Evolutionary conservation across 2,329 filamentous ascomycete genomes (phyloP).

Genomic region (Ascochyta rabiei): DNA sequence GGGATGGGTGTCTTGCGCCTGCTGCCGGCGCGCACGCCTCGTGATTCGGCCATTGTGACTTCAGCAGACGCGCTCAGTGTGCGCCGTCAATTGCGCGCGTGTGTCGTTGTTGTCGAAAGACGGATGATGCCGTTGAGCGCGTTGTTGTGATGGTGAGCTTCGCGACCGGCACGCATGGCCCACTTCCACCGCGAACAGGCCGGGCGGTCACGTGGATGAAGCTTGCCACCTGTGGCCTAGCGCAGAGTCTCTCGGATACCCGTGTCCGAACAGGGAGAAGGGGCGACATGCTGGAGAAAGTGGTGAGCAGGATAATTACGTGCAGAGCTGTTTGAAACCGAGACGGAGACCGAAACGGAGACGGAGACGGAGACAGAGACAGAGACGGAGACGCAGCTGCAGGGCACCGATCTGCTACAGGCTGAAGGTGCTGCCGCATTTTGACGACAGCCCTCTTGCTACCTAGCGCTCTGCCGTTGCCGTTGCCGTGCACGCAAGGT

Average conservation of each 20-base stretch:
- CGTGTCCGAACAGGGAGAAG: slow-evolving; percentile 26
- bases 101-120: not conserved
- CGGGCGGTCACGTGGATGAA: slow-evolving; percentile 24
- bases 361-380: no score
- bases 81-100: not conserved
- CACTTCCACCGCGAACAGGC: slow-evolving; percentile 3
- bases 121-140: slow-evolving; percentile 12
- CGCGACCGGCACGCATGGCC: slow-evolving; percentile 6
- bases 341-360: no score
- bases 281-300: slow-evolving; percentile 19
- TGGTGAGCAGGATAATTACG: slow-evolving; percentile 18
- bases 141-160: slow-evolving; percentile 20
- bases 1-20: slow-evolving; percentile 44
- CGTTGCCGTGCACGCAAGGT: not conserved
- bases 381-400: slow-evolving; percentile 1
- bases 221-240: slow-evolving; percentile 18
- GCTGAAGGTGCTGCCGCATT: slow-evolving; percentile 1
- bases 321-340: not conserved
- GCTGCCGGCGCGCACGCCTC: slow-evolving; percentile 40
- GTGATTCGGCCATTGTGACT: slow-evolving; percentile 40
- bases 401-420: slow-evolving; percentile 11
- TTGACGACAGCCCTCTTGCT: slow-evolving; percentile 1
- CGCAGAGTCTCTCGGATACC: not conserved
- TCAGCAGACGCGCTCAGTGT: slow-evolving; percentile 1
- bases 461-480: slow-evolving; percentile 5